phyloP scores from a whole-genome alignment of 768 basidiomycete species.

The Phlebiopsis gigantea region DNA sequence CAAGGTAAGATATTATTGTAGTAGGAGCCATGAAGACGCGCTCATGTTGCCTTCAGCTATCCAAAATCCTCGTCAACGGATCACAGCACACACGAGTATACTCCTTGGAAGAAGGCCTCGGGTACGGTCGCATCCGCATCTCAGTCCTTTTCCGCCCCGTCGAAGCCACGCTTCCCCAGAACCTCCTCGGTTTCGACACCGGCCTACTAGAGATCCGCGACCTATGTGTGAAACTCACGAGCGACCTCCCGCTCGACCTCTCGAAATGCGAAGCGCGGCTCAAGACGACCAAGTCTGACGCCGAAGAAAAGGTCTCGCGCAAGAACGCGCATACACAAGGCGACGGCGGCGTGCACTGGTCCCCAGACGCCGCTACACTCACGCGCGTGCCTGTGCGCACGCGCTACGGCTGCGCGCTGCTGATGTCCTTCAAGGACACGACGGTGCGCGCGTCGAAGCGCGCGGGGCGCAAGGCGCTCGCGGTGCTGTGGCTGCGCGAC shows the following conservation, averaged over 20 bases:
- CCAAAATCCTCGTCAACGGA: conserved; percentile 30
- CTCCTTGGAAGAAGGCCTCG: conserved; percentile 66
- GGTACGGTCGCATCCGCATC: conserved; percentile 57
- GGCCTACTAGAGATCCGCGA: conserved; percentile 55
- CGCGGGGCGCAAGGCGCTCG: conserved; percentile 28
- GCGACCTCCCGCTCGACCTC: conserved; percentile 30
- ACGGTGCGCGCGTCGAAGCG: conserved; percentile 22
- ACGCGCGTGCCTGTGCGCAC: conserved; percentile 42
- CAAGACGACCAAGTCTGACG: conserved; percentile 35
- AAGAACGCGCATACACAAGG: conserved; percentile 28
- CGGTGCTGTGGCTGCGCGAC: conserved; percentile 51
- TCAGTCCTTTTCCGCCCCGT: conserved; percentile 66
- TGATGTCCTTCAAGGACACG: conserved; percentile 39
- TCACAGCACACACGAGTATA: conserved; percentile 56
- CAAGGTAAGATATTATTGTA: conserved; percentile 23
- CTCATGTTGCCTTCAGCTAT: conserved; percentile 19
- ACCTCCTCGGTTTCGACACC: conserved; percentile 63
- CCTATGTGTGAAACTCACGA: conserved; percentile 18
- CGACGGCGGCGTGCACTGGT: conserved; percentile 28
- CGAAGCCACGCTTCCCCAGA: conserved; percentile 49
- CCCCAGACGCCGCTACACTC: conserved; percentile 30
- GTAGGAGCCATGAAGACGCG: background rate
- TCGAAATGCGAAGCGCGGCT: conserved; percentile 36
- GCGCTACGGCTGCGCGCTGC: conserved; percentile 42
- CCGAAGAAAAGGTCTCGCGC: conserved; percentile 35